Conservation (phyloP, 345 rosid genomes). For the Abelmoschus esculentus region DNA sequence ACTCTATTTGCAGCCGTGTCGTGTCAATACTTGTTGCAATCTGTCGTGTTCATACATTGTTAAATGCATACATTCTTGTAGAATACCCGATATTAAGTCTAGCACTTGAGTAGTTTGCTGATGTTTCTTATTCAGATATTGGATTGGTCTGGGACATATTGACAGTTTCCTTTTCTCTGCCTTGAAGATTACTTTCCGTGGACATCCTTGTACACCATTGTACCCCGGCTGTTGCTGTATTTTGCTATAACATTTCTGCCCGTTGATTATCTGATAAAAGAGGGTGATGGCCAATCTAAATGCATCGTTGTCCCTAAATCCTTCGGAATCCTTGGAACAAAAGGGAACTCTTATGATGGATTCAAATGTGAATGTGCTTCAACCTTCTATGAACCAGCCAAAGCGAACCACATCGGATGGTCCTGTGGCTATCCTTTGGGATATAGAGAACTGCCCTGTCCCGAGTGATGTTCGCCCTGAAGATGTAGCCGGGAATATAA, state of each 20-base stretch:
- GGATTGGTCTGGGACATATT: neutral
- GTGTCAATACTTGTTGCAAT: neutral
- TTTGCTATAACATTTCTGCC: conserved; percentile 1
- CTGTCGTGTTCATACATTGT: neutral
- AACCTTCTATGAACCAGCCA: conserved; percentile 25
- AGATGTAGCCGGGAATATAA: conserved; percentile 83
- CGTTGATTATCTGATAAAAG: no score
- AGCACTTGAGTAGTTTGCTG: neutral
- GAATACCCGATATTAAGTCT: neutral
- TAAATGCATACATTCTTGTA: neutral
- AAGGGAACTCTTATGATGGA: conserved; percentile 21
- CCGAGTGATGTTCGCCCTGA: conserved; percentile 91
- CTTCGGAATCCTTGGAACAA: conserved; percentile 22
- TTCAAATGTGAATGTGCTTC: conserved; percentile 27
- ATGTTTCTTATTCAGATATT: neutral
- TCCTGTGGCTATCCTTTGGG: conserved; percentile 91
- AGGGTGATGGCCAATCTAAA: conserved; percentile 28
- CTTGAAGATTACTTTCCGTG: neutral
- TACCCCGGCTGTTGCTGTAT: neutral
- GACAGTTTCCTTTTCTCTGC: neutral
- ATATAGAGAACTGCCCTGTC: conserved; percentile 88
- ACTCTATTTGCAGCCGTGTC: neutral
- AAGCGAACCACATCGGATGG: conserved; percentile 37
- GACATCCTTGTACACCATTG: neutral
- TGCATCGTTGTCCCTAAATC: conserved; percentile 21